Base-by-base conservation (phyloP, 306 rosid species). In the Styphnolobium japonicum region DNA sequence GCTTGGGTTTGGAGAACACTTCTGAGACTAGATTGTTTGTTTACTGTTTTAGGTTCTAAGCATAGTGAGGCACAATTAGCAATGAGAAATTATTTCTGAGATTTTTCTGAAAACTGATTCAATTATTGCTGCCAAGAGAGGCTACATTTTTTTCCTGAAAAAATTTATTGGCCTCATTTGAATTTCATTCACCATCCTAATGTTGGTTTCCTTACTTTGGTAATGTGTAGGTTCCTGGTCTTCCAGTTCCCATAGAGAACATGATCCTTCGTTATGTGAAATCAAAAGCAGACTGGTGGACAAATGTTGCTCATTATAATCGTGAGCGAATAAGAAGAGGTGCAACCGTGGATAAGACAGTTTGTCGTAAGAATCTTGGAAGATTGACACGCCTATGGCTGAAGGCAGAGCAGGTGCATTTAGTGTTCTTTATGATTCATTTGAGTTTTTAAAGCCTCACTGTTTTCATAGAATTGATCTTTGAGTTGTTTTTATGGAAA, bases 261-360 rank as follows among this genome's bases (percentile, higher is more conserved):
- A 93, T 96, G 99, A 96, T 96, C 64, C 99, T 96, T 81, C 98
- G 99, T 6, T 96, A 96, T 34, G 99, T 96, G 66, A 96, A 96
- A 80, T 96, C 99, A 72, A 96, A 96, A 89, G 99, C 99, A 22
- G 99, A 96, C 71, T 96, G 99, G 99, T 96, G 99, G 99, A 96
- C 99, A 21, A 96, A 96, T 84, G 99, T 96, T 82, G 98, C 99
- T 63, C 99, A 96, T 67, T 96, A 96, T 39, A 96, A 96, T 62
- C 98, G 98, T 37, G 99, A 96, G 71, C 98, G 99, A 80, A 96
- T 96, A 37, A 91, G 97, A 88, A 93, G 99, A 89, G 99, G 99
- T 74, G 99, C 99, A 7, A 96, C 99, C 5, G 99, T 96, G 23
- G 99, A 96, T 81, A 96, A 96, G 87, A 96, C 99, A 2, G 99